Percentiles rank a stretch among this genome's conserved stretches.
Conservation (phyloP, 2,329 filamentous ascomycete genomes). For the Cephalotrichum gorgonifer region DNA sequence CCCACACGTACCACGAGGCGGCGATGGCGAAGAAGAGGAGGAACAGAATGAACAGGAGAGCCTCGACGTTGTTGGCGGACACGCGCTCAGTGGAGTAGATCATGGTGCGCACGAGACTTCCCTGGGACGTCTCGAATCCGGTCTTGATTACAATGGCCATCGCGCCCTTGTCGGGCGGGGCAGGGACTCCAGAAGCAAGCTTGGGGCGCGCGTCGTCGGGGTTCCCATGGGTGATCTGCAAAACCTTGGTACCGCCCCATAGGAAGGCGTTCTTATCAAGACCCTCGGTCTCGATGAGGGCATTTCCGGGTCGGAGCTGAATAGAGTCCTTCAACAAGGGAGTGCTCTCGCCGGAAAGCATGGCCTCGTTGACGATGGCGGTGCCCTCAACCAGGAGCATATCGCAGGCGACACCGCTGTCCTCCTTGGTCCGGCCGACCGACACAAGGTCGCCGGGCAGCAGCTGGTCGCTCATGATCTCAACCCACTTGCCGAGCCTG, state of each 20-base stretch:
- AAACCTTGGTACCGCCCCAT: slow-evolving; percentile 93
- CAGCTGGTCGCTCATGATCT: slow-evolving; percentile 82
- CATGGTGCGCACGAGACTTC: slow-evolving; percentile 96
- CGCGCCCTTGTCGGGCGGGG: slow-evolving; percentile 87
- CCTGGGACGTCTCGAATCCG: slow-evolving; percentile 96
- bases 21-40: slow-evolving; percentile 91
- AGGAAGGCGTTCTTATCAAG: slow-evolving; percentile 95
- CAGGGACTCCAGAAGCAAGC: slow-evolving; percentile 63
- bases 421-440: slow-evolving; percentile 88
- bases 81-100: slow-evolving; percentile 98
- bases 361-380: slow-evolving; percentile 97
- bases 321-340: slow-evolving; percentile 94
- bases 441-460: slow-evolving; percentile 90
- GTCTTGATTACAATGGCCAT: slow-evolving; percentile 94
- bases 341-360: slow-evolving; percentile 97
- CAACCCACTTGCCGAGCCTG: slow-evolving; percentile 76
- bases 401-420: slow-evolving; percentile 92
- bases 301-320: slow-evolving; percentile 76
- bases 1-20: slow-evolving; percentile 98
- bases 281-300: slow-evolving; percentile 73
- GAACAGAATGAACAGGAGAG: slow-evolving; percentile 95
- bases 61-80: slow-evolving; percentile 95
- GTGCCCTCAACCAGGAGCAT: slow-evolving; percentile 92
- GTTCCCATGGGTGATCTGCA: slow-evolving; percentile 86
- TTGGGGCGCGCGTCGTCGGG: slow-evolving; percentile 63